These are phyloP conservation scores for Stipa capillata DNA, from an alignment of 176 grass and related monocot species.

Conservation along the genomic window DNA sequence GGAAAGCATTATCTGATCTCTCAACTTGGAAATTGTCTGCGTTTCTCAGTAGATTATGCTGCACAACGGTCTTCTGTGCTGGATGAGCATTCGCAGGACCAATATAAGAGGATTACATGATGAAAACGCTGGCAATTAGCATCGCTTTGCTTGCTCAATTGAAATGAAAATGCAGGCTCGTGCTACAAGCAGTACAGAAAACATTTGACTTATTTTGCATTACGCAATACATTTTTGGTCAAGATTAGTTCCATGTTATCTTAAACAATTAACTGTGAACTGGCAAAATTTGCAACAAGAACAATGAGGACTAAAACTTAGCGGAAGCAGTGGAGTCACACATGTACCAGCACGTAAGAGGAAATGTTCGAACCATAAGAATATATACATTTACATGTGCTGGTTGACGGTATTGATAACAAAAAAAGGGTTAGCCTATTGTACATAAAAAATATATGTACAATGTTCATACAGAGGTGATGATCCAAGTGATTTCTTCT, in stretches of 20 bases:
- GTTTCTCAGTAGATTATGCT: no score
- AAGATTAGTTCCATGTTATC: background rate
- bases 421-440: no score
- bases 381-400: no score
- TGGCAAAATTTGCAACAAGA: background rate
- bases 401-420: no score
- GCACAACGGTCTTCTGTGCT: no score
- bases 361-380: no score
- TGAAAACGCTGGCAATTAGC: background rate
- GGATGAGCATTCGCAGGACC: no score
- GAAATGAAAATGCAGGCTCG: no score
- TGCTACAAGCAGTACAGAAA: slow-evolving; percentile 20
- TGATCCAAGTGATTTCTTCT: slow-evolving; percentile 31
- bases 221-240: slow-evolving; percentile 11
- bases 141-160: slow-evolving; percentile 14
- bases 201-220: slow-evolving; percentile 14
- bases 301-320: background rate
- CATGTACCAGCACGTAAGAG: no score
- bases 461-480: slow-evolving; percentile 24
- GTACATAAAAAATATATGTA: slow-evolving; percentile 39
- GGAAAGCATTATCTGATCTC: background rate
- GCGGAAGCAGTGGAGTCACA: background rate
- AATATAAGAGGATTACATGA: no score
- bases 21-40: background rate
- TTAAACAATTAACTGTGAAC: background rate